Percentiles rank a stretch among this genome's conserved stretches.
Evolutionary conservation across 148 eudicot species (phyloP).

Genomic region (Mesembryanthemum crystallinum): DNA sequence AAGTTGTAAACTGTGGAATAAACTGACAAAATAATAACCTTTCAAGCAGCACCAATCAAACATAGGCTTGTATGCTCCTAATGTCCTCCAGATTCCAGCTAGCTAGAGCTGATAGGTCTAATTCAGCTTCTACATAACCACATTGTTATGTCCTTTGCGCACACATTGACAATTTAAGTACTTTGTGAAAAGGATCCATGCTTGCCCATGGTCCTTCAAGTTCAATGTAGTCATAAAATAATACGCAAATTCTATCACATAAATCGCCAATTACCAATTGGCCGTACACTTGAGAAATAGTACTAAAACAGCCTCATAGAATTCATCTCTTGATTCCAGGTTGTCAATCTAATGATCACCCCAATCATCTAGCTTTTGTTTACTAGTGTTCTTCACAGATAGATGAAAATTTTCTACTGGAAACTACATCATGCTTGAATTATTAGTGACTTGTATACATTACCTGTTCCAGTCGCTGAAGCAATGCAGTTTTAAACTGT

Average conservation of each 20-base stretch:
- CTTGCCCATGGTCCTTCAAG: background rate
- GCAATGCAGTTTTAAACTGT: constrained; percentile 90
- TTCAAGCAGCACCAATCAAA: no score
- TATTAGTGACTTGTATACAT: background rate
- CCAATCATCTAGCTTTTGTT: background rate
- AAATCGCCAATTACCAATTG: no score
- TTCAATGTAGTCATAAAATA: background rate
- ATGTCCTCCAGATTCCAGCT: no score
- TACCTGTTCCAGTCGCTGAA: constrained; percentile 95
- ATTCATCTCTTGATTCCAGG: no score
- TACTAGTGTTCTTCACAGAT: background rate
- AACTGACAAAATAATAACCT: no score
- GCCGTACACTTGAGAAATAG: no score
- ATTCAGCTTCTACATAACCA: no score
- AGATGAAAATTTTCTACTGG: background rate
- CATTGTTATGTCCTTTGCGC: background rate
- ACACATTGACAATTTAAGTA: background rate
- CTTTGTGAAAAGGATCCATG: background rate
- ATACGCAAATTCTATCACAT: no score
- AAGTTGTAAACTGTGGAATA: no score
- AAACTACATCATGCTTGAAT: background rate
- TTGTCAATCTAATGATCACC: background rate
- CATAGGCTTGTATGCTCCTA: no score
- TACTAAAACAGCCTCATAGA: no score
- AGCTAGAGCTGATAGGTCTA: no score